Conservation (phyloP, 148 eudicot genomes). For the Silene uniflora region DNA sequence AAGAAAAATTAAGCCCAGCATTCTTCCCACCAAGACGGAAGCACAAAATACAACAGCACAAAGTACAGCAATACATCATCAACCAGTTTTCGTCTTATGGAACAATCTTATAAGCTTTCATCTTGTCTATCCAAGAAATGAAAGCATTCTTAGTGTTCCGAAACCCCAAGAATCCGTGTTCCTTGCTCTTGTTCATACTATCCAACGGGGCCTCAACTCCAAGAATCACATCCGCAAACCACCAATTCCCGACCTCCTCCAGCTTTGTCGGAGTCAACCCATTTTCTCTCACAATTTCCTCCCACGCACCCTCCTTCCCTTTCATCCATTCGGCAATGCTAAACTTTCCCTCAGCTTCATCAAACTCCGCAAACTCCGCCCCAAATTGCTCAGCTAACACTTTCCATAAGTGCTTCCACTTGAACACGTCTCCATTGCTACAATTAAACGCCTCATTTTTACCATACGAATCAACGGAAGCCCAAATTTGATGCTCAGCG, state of each 20-base stretch:
- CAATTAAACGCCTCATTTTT: constrained; percentile 45
- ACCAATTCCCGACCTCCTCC: constrained; percentile 41
- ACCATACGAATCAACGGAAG: constrained; percentile 44
- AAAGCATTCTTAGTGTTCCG: constrained; percentile 43
- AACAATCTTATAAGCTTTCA: constrained; percentile 38
- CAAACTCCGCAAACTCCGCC: constrained; percentile 31
- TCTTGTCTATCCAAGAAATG: constrained; percentile 44
- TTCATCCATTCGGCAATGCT: constrained; percentile 35
- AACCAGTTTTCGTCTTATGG: constrained; percentile 24
- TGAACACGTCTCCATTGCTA: constrained; percentile 48
- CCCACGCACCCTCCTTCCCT: constrained; percentile 40
- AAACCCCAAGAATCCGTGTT: constrained; percentile 51
- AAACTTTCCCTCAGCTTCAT: constrained; percentile 19
- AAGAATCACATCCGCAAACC: constrained; percentile 27
- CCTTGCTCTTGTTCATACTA: constrained; percentile 52
- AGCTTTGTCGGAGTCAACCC: constrained; percentile 30
- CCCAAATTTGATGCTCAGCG: constrained; percentile 53
- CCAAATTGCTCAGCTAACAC: constrained; percentile 43
- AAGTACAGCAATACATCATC: not conserved
- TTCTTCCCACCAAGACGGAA: constrained; percentile 2
- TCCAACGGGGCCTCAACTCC: constrained; percentile 22
- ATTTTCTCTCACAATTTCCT: constrained; percentile 37
- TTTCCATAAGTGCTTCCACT: constrained; percentile 46
- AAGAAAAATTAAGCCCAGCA: not conserved
- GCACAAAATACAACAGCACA: not conserved